A percentile compares a stretch with the other conserved stretches of the same genome.
Conservation (phyloP, 768 basidiomycete genomes). For the Tylopilus cervinicoccineus region DNA sequence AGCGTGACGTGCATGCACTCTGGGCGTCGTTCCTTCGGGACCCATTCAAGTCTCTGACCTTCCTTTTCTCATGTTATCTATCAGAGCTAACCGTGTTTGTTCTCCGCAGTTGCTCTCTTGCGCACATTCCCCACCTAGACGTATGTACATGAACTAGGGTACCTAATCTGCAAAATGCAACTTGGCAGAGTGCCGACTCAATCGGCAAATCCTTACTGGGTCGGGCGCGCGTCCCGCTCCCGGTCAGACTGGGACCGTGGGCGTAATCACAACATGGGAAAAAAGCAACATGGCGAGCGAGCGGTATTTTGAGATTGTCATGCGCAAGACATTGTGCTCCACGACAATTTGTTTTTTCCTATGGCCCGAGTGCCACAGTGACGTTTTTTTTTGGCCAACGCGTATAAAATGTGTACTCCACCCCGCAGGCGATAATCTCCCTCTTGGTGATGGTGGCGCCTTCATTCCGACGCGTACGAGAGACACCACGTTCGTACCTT, state of each 20-base stretch:
- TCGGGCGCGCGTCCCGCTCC: not conserved
- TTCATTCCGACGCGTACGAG: conserved; percentile 15
- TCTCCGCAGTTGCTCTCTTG: not conserved
- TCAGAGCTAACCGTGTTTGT: conserved; percentile 16
- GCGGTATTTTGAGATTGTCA: conserved; percentile 1
- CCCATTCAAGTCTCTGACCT: conserved; percentile 81
- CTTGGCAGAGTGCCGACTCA: not conserved
- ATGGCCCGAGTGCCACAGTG: not conserved
- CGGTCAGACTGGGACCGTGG: not conserved
- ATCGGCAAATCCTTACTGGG: not conserved
- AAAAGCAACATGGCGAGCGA: not conserved
- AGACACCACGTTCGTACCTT: conserved; percentile 6
- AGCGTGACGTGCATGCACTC: conserved; percentile 57
- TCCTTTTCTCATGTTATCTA: not conserved
- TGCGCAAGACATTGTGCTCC: not conserved
- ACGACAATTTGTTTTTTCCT: not conserved
- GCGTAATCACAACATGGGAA: conserved; percentile 1
- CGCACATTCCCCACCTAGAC: not conserved
- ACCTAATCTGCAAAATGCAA: conserved; percentile 11
- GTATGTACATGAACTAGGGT: conserved; percentile 12
- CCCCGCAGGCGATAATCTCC: conserved; percentile 2
- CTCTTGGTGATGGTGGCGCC: conserved; percentile 17
- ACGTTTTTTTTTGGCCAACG: not conserved
- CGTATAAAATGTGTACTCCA: conserved; percentile 2
- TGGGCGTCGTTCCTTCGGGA: conserved; percentile 65